Evolutionary conservation across 768 basidiomycete genomes (phyloP).

Genomic region (Boletus fagicola): DNA sequence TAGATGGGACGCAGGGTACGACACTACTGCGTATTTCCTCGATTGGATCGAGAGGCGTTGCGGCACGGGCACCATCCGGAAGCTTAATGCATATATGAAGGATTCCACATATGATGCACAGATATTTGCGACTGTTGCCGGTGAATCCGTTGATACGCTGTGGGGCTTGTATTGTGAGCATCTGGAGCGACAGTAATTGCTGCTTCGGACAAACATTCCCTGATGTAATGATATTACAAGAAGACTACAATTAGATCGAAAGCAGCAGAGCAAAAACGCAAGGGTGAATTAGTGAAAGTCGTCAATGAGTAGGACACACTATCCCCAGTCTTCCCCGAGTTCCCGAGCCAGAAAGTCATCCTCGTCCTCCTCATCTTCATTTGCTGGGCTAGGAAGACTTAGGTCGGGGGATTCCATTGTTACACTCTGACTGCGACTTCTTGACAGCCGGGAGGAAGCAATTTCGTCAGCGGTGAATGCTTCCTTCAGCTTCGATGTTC

Average conservation of each 20-base stretch:
- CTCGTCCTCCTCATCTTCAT: conserved; percentile 61
- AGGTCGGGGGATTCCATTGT: conserved; percentile 7
- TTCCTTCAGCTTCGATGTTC: conserved; percentile 68
- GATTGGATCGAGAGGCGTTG: conserved; percentile 59
- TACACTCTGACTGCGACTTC: conserved; percentile 26
- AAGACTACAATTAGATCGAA: conserved; percentile 22
- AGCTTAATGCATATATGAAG: conserved; percentile 56
- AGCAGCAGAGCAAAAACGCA: conserved; percentile 10
- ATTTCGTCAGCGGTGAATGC: conserved; percentile 58
- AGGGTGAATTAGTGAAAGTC: neutral
- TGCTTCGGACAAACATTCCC: conserved; percentile 2
- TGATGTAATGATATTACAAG: conserved; percentile 19
- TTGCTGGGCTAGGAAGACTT: conserved; percentile 31
- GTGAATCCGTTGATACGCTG: conserved; percentile 49
- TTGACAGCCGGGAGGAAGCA: conserved; percentile 11
- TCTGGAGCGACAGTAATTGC: conserved; percentile 23
- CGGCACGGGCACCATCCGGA: conserved; percentile 52
- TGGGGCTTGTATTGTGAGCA: conserved; percentile 56
- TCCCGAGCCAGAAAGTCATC: conserved; percentile 83
- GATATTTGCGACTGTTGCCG: conserved; percentile 54
- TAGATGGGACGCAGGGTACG: conserved; percentile 76
- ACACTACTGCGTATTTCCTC: conserved; percentile 71
- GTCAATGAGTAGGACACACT: conserved; percentile 23
- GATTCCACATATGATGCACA: conserved; percentile 47
- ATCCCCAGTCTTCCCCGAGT: conserved; percentile 77